Conservation (phyloP, 2,329 filamentous ascomycete species). For the Aspergillus novofumigatus region DNA sequence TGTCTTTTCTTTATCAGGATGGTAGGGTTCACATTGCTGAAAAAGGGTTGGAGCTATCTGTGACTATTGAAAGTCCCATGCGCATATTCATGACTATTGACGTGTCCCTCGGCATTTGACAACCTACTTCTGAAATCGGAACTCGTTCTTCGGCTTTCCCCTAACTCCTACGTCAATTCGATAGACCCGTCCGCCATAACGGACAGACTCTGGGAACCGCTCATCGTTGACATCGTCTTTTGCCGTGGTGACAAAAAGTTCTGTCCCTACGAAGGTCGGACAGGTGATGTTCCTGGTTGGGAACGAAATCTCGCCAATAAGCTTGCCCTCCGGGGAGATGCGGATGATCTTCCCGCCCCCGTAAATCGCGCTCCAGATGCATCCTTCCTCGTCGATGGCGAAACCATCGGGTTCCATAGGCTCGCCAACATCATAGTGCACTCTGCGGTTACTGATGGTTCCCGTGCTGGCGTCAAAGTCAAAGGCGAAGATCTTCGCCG, state of each 20-base stretch:
- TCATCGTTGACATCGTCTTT: constrained; percentile 63
- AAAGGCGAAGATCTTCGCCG: constrained; percentile 65
- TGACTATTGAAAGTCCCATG: neutral
- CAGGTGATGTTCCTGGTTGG: constrained; percentile 80
- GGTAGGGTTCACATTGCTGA: neutral
- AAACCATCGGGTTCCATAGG: constrained; percentile 74
- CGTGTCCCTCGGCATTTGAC: no score
- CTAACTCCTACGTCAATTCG: constrained; percentile 69
- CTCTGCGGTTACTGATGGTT: constrained; percentile 61
- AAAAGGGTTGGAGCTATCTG: neutral
- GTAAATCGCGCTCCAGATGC: constrained; percentile 84
- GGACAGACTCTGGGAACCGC: constrained; percentile 54
- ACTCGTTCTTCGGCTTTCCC: constrained; percentile 62
- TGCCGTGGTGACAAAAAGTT: constrained; percentile 76
- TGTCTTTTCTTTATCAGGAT: neutral
- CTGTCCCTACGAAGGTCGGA: constrained; percentile 69
- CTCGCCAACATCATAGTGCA: constrained; percentile 67
- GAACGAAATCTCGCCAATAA: constrained; percentile 70
- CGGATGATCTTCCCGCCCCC: constrained; percentile 71
- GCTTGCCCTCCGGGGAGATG: constrained; percentile 63
- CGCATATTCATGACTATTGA: neutral
- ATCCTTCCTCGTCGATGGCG: constrained; percentile 76
- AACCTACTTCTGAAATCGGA: constrained; percentile 46
- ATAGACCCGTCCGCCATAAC: constrained; percentile 68
- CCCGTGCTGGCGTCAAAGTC: constrained; percentile 67